Percentiles rank a stretch among this genome's conserved stretches.
These are phyloP conservation scores for Spergularia bocconei DNA, from an alignment of 148 eudicot species.

Conservation along the genomic window DNA sequence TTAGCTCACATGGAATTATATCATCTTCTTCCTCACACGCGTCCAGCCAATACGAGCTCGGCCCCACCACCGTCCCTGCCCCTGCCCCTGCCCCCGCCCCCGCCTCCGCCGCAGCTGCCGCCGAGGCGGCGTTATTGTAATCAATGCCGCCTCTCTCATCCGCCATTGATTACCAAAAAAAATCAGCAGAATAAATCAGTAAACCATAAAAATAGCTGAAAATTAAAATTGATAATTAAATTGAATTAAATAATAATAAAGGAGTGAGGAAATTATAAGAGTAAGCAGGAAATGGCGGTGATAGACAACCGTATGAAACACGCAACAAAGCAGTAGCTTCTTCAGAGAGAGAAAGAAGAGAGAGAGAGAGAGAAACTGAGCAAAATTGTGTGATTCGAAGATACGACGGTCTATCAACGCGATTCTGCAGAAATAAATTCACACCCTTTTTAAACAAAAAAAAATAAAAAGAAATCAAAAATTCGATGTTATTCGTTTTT, in stretches of 20 bases:
- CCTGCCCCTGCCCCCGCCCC: slow-evolving; percentile 26
- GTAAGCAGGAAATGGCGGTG: slow-evolving; percentile 40
- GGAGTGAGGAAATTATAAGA: background rate
- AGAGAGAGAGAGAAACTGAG: slow-evolving; percentile 13
- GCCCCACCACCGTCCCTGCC: slow-evolving; percentile 30
- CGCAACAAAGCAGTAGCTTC: slow-evolving; percentile 43
- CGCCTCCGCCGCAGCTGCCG: background rate
- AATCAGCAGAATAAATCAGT: background rate
- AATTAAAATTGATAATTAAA: background rate
- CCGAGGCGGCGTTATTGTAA: no score
- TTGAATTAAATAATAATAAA: background rate
- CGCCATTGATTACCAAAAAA: slow-evolving; percentile 4
- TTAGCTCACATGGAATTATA: slow-evolving; percentile 46
- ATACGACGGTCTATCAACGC: slow-evolving; percentile 85
- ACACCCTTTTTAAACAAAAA: background rate
- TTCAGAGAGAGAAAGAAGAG: background rate
- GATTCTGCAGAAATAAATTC: slow-evolving; percentile 49
- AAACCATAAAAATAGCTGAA: background rate
- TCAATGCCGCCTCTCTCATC: background rate
- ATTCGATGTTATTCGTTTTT: background rate
- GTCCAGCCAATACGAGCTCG: slow-evolving; percentile 75
- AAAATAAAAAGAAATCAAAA: no score
- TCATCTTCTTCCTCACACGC: slow-evolving; percentile 85
- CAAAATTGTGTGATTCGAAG: slow-evolving; percentile 70
- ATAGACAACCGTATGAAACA: slow-evolving; percentile 93